phyloP scores from a whole-genome alignment of 257 asterid genomes.

The Petunia secreta region DNA sequence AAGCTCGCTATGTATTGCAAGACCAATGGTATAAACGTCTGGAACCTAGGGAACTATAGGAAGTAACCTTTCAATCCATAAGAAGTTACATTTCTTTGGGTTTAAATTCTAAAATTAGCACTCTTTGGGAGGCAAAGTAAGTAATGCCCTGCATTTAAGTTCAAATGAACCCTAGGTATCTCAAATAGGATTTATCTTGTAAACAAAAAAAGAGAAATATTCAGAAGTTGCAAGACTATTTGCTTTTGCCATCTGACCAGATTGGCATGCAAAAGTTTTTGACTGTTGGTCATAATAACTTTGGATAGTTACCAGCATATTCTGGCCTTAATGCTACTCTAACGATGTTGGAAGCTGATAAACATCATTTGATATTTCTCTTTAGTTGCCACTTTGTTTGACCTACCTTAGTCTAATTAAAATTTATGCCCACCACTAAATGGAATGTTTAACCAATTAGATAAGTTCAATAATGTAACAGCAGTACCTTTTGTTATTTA shows the following conservation, averaged over 20 bases:
- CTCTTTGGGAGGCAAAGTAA: constrained; percentile 3
- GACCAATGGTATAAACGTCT: neutral
- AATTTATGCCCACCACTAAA: neutral
- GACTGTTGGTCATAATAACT: neutral
- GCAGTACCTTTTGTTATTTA: constrained; percentile 2
- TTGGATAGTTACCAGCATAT: neutral
- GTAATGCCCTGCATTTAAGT: neutral
- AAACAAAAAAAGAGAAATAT: neutral
- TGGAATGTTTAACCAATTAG: neutral
- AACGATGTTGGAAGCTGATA: neutral
- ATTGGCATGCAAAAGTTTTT: neutral
- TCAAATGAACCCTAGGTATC: neutral
- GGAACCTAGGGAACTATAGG: neutral
- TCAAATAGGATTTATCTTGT: neutral
- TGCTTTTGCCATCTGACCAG: neutral
- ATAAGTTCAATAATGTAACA: neutral
- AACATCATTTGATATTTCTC: neutral
- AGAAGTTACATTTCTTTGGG: neutral
- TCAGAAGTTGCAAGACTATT: neutral
- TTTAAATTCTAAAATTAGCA: neutral
- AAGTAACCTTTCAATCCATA: neutral
- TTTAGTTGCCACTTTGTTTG: neutral
- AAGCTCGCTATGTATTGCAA: neutral
- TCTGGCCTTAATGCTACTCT: neutral
- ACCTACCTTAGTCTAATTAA: neutral